Evolutionary conservation across 2,329 filamentous ascomycete species (phyloP).

Genomic region (Claviceps paspali): DNA sequence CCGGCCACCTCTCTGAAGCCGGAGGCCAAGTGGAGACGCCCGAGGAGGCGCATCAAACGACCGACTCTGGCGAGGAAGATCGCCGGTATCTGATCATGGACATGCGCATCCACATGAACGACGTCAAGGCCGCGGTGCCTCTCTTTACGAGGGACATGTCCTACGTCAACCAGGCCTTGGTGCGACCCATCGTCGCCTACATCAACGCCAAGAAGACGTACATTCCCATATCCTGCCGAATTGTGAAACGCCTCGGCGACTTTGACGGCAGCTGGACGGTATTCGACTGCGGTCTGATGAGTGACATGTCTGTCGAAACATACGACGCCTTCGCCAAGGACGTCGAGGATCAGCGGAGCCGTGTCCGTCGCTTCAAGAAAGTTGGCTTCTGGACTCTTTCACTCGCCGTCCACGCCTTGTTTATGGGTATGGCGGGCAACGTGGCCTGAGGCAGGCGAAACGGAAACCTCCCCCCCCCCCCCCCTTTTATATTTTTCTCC

Average conservation of each 20-base stretch:
- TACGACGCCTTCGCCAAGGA: conserved; percentile 90
- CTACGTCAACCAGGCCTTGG: conserved; percentile 90
- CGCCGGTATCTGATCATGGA: conserved; percentile 84
- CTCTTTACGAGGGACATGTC: conserved; percentile 84
- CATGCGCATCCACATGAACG: conserved; percentile 85
- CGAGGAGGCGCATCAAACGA: conserved; percentile 5
- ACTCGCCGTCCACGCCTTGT: conserved; percentile 80
- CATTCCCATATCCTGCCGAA: conserved; percentile 86
- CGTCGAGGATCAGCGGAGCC: conserved; percentile 76
- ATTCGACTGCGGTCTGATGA: conserved; percentile 86
- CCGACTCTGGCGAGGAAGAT: conserved; percentile 32
- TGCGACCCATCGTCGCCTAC: conserved; percentile 92
- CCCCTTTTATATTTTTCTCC: too few relatives aligned
- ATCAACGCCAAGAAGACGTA: conserved; percentile 93
- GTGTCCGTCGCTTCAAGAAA: conserved; percentile 79
- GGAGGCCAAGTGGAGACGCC: conserved; percentile 6
- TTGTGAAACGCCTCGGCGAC: conserved; percentile 76
- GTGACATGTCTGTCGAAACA: conserved; percentile 82
- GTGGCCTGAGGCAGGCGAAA: conserved; percentile 29
- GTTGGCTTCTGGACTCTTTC: conserved; percentile 94
- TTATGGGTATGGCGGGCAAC: conserved; percentile 87
- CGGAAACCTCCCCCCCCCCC: too few relatives aligned
- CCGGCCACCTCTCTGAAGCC: conserved; percentile 19
- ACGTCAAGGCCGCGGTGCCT: conserved; percentile 82
- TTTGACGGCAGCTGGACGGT: conserved; percentile 94